Evolutionary conservation across 192 early-diverging fungal genomes (phyloP).

Genomic region (Gonapodya prolifera): DNA sequence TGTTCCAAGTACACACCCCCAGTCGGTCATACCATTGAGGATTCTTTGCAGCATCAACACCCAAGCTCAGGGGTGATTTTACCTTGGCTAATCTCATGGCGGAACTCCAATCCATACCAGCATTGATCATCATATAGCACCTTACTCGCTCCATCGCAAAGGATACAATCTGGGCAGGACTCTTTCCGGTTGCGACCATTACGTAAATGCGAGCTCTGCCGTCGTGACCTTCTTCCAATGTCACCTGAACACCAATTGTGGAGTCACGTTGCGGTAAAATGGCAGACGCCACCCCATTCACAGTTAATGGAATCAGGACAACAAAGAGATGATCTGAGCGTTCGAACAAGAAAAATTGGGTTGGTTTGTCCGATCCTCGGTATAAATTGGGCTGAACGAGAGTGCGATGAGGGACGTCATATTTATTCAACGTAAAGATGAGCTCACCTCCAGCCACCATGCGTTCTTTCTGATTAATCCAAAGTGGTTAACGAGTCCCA

Average conservation of each 20-base stretch:
- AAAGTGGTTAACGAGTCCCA: not conserved
- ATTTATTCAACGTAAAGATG: not conserved
- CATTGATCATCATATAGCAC: not conserved
- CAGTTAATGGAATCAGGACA: not conserved
- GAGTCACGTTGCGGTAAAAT: not conserved
- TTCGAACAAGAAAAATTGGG: slow-evolving; percentile 1
- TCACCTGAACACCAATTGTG: not conserved
- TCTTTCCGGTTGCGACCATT: not conserved
- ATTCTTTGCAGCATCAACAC: not conserved
- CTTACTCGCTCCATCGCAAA: not conserved
- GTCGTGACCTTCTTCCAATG: not conserved
- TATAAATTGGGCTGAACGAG: not conserved
- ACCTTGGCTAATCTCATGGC: not conserved
- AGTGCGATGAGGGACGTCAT: not conserved
- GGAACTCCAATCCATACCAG: not conserved
- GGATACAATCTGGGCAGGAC: not conserved
- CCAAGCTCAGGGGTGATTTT: not conserved
- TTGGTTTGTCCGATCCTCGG: not conserved
- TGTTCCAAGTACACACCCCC: slow-evolving; percentile 4
- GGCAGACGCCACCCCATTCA: not conserved
- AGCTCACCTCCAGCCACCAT: slow-evolving; percentile 1
- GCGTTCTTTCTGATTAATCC: not conserved
- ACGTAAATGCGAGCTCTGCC: slow-evolving; percentile 1
- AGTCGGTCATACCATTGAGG: not conserved
- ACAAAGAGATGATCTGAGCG: not conserved